Conservation (phyloP, 306 rosid species). For the Sechiopsis laciniata region DNA sequence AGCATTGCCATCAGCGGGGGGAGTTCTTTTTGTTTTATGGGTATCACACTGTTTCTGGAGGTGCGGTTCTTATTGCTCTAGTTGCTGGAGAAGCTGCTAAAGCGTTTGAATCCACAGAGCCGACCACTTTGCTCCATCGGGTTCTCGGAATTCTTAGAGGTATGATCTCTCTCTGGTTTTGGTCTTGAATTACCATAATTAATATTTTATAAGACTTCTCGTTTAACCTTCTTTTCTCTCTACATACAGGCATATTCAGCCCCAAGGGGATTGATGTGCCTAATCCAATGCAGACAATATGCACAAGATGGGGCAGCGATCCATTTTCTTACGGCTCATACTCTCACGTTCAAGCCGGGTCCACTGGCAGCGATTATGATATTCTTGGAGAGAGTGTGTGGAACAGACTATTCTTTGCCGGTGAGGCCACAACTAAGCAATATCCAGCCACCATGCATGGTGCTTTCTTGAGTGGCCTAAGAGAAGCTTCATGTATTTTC, state of each 20-base stretch:
- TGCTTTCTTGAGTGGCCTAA: constrained; percentile 81
- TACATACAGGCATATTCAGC: constrained; percentile 58
- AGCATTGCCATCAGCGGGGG: constrained; percentile 64
- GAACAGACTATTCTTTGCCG: constrained; percentile 77
- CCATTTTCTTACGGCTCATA: constrained; percentile 85
- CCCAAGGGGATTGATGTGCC: constrained; percentile 76
- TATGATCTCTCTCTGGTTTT: constrained; percentile 23
- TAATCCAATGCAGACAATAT: constrained; percentile 66
- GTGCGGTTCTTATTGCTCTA: constrained; percentile 66
- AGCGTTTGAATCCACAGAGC: constrained; percentile 68
- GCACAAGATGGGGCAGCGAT: constrained; percentile 93
- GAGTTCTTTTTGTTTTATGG: constrained; percentile 80
- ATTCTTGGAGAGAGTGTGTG: constrained; percentile 79
- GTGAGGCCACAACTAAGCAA: constrained; percentile 89
- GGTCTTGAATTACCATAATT: constrained; percentile 1
- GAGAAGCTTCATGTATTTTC: constrained; percentile 79
- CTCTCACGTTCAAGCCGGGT: constrained; percentile 76
- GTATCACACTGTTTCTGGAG: constrained; percentile 96
- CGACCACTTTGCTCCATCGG: constrained; percentile 53
- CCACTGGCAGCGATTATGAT: constrained; percentile 84
- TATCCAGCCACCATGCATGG: constrained; percentile 98
- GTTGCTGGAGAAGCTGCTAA: constrained; percentile 99
- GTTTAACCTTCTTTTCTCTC: constrained; percentile 8
- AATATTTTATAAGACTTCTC: constrained; percentile 1
- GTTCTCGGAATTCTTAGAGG: constrained; percentile 72